Evolutionary conservation across 73 alveolate species (phyloP).

Genomic region (Symbiodinium natans): DNA sequence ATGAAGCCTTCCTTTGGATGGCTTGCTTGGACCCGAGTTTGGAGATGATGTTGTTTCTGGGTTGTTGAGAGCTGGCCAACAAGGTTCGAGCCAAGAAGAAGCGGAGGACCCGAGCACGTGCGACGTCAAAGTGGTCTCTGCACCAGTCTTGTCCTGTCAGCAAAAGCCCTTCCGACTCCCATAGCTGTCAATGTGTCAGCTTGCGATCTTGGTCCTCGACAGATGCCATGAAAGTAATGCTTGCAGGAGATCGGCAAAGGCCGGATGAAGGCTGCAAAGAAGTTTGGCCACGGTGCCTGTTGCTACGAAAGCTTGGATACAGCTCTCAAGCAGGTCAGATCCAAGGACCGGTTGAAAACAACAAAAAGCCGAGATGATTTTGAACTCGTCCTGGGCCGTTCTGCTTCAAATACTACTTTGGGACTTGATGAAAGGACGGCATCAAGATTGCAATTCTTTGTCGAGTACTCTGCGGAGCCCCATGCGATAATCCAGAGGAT

Average conservation of each 20-base stretch:
- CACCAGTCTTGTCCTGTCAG: too few relatives aligned
- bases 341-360: conserved; percentile 13
- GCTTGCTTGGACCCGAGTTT: conserved; percentile 1
- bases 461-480: conserved; percentile 70
- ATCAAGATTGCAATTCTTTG: conserved; percentile 39
- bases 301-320: conserved; percentile 59
- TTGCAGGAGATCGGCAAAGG: not conserved
- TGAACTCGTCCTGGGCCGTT: not conserved
- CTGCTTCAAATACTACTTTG: not conserved
- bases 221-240: too few relatives aligned
- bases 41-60: not conserved
- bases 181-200: too few relatives aligned
- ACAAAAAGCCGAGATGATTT: not conserved
- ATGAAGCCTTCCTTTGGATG: conserved; percentile 77
- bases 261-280: not conserved
- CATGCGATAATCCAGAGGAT: conserved; percentile 28
- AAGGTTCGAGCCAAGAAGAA: not conserved
- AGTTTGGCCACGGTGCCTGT: not conserved
- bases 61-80: not conserved
- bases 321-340: conserved; percentile 66
- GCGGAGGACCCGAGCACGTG: not conserved
- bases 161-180: too few relatives aligned
- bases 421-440: conserved; percentile 24
- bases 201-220: too few relatives aligned
- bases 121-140: too few relatives aligned